Evolutionary conservation across 139 green algal genomes (phyloP).

Genomic region (Auxenochlorella pyrenoidosa): DNA sequence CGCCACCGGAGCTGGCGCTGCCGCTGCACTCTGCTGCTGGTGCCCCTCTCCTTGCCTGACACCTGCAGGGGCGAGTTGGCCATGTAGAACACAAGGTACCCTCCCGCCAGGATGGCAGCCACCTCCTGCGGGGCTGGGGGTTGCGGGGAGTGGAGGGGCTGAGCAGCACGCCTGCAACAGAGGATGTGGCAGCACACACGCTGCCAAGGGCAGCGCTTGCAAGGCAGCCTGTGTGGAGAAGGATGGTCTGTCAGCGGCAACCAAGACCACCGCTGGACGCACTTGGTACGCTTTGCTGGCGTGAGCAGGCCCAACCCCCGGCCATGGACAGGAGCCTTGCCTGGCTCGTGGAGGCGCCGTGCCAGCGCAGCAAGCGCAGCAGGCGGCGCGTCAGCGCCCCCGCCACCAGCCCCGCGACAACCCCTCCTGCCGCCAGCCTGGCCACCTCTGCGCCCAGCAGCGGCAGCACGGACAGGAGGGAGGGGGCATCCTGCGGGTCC

Average conservation of each 20-base stretch:
- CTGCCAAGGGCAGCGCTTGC: too few relatives aligned
- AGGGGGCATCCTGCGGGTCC: not conserved
- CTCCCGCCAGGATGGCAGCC: constrained; percentile 66
- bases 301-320: too few relatives aligned
- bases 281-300: too few relatives aligned
- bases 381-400: constrained; percentile 53
- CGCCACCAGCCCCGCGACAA: constrained; percentile 62
- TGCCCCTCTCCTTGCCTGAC: constrained; percentile 41
- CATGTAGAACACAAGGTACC: constrained; percentile 80
- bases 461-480: constrained; percentile 15
- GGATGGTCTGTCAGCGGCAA: too few relatives aligned
- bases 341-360: constrained; percentile 40
- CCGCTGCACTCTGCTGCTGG: not conserved
- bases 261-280: too few relatives aligned
- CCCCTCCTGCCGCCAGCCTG: constrained; percentile 50
- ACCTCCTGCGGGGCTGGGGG: constrained; percentile 52
- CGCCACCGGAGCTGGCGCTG: too few relatives aligned
- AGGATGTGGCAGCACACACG: too few relatives aligned
- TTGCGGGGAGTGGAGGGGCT: too few relatives aligned
- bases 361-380: constrained; percentile 58
- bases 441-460: constrained; percentile 4
- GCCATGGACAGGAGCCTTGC: not conserved
- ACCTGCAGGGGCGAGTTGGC: constrained; percentile 62
- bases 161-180: too few relatives aligned
- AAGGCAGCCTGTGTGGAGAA: too few relatives aligned